Percentiles rank a stretch among this genome's conserved stretches.
Evolutionary conservation across 1,139 yeast genomes (phyloP).

Genomic region (Debaryomyces sp.): DNA sequence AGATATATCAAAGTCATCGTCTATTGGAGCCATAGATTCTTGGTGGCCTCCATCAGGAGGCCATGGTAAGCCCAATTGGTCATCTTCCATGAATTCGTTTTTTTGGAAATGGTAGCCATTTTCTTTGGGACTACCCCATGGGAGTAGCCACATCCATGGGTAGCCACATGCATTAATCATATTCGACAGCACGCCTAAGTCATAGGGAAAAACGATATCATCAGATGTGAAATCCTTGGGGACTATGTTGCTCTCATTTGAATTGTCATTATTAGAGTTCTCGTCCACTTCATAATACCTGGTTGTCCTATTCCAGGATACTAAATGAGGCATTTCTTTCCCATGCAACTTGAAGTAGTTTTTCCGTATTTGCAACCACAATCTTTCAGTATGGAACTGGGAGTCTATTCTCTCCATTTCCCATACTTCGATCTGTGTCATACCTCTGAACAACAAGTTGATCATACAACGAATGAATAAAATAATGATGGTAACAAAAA

Average conservation of each 20-base stretch:
- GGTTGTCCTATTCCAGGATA: constrained; percentile 46
- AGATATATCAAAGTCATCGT: constrained; percentile 24
- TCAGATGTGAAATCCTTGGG: constrained; percentile 50
- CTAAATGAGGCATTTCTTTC: constrained; percentile 45
- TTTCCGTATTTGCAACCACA: constrained; percentile 53
- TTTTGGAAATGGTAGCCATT: constrained; percentile 54
- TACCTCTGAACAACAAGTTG: constrained; percentile 64
- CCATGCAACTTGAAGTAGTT: constrained; percentile 50
- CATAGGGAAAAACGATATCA: constrained; percentile 80
- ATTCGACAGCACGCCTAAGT: constrained; percentile 64
- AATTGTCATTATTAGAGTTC: constrained; percentile 13
- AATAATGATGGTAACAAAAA: constrained; percentile 57
- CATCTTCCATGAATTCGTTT: constrained; percentile 57
- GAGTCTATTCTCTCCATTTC: constrained; percentile 80
- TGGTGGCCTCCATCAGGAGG: constrained; percentile 82
- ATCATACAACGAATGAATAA: constrained; percentile 63
- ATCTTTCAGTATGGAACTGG: constrained; percentile 55
- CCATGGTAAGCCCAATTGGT: constrained; percentile 74
- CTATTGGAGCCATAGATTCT: constrained; percentile 22
- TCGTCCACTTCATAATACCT: constrained; percentile 19
- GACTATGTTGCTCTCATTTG: constrained; percentile 16
- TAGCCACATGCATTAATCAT: constrained; percentile 54
- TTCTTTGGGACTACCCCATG: constrained; percentile 59
- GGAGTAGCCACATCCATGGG: constrained; percentile 66
- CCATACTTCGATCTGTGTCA: constrained; percentile 93